phyloP scores from a whole-genome alignment of 257 asterid genomes.

The Cinchona pubescens region DNA sequence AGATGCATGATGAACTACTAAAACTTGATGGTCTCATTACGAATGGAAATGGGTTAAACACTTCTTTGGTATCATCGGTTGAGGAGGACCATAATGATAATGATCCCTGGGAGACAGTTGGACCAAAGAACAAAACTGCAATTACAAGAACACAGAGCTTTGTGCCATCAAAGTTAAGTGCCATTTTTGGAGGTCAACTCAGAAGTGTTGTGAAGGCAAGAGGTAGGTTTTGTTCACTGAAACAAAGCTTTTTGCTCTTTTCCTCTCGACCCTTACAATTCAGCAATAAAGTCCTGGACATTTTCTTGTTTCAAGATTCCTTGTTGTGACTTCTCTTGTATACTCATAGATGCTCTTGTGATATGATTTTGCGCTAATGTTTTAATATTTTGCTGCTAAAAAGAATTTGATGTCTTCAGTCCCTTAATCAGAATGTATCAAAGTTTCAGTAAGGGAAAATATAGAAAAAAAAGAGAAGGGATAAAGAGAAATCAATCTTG shows the following conservation, averaged over 20 bases:
- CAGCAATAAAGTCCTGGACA: background rate
- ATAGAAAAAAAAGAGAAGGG: no score
- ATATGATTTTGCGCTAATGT: background rate
- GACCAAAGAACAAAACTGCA: conserved; percentile 62
- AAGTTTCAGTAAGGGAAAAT: no score
- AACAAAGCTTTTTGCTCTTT: background rate
- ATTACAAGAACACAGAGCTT: conserved; percentile 79
- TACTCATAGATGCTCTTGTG: background rate
- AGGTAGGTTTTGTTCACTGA: conserved; percentile 41
- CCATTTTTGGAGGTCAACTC: conserved; percentile 78
- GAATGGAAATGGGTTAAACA: conserved; percentile 45
- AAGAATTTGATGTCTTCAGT: no score
- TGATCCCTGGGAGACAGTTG: conserved; percentile 72
- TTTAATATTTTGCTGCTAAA: no score
- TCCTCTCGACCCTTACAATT: background rate
- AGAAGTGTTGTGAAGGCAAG: conserved; percentile 76
- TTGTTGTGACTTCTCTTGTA: background rate
- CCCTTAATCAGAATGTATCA: no score
- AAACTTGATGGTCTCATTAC: conserved; percentile 60
- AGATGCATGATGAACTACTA: conserved; percentile 89
- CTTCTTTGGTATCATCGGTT: conserved; percentile 60
- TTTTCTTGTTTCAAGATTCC: background rate
- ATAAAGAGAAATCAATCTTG: no score
- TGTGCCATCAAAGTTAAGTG: conserved; percentile 68
- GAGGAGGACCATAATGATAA: conserved; percentile 55